phyloP scores from a whole-genome alignment of 2,329 filamentous ascomycete genomes.

The Colletotrichum tamarilloi region DNA sequence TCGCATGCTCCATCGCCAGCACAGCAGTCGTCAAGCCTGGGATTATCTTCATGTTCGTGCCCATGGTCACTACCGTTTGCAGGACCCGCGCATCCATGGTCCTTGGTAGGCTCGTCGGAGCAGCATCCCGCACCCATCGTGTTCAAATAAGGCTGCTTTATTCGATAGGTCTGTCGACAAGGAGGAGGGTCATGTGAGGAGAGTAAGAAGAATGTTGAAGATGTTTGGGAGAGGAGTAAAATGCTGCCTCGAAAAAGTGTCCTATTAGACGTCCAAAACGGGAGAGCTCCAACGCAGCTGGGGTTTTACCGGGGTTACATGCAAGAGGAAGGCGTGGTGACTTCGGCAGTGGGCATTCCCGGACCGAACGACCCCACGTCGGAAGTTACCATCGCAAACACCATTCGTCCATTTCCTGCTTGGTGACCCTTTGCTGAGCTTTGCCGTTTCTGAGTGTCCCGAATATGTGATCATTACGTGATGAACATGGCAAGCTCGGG shows the following conservation, averaged over 20 bases:
- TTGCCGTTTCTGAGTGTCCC: not conserved
- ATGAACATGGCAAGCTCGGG: not conserved
- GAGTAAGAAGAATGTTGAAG: not conserved
- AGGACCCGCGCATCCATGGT: constrained; percentile 5
- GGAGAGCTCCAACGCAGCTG: not conserved
- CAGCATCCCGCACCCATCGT: constrained; percentile 36
- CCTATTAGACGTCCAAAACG: not conserved
- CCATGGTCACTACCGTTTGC: not conserved
- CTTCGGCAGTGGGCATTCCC: constrained; percentile 9
- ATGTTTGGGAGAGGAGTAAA: not conserved
- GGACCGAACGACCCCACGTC: constrained; percentile 10
- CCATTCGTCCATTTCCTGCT: not conserved
- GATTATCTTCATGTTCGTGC: constrained; percentile 3
- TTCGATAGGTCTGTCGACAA: not conserved
- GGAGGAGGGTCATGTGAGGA: not conserved
- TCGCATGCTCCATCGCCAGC: constrained; percentile 9
- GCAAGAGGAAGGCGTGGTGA: not conserved
- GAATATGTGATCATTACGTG: not conserved
- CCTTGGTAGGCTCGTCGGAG: constrained; percentile 28
- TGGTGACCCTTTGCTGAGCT: not conserved
- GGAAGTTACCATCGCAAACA: not conserved
- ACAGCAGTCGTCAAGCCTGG: constrained; percentile 6
- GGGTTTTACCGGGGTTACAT: constrained; percentile 15
- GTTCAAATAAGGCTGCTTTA: not conserved
- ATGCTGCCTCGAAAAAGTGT: not conserved